phyloP scores from a whole-genome alignment of 306 rosid species.

The Pachyrhizus erosus region DNA sequence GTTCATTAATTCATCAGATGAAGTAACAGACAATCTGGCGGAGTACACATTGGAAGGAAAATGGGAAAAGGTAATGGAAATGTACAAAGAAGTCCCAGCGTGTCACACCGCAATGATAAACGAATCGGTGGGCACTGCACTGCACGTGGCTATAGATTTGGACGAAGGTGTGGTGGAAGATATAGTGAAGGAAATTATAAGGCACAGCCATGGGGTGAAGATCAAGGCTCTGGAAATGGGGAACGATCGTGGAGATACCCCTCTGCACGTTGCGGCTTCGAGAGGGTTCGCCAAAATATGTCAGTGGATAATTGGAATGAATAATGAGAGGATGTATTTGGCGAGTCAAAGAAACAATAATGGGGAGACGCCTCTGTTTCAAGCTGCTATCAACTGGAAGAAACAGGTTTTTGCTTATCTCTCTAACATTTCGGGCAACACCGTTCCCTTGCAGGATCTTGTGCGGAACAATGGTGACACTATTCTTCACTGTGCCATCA shows the following conservation, averaged over 20 bases:
- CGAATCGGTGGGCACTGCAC: not conserved
- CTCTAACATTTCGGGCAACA: not conserved
- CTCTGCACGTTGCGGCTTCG: slow-evolving; percentile 45
- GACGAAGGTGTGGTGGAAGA: not conserved
- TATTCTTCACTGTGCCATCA: slow-evolving; percentile 41
- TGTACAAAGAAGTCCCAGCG: not conserved
- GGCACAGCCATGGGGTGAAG: not conserved
- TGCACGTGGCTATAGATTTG: slow-evolving; percentile 27
- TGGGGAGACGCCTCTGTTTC: slow-evolving; percentile 44
- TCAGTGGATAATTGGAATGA: not conserved
- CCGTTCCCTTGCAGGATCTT: not conserved
- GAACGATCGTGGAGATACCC: slow-evolving; percentile 19
- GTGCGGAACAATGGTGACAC: slow-evolving; percentile 31
- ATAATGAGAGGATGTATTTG: not conserved
- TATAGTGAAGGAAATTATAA: slow-evolving; percentile 11
- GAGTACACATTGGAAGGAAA: slow-evolving; percentile 29
- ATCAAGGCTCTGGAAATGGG: not conserved
- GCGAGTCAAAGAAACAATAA: not conserved
- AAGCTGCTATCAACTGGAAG: slow-evolving; percentile 33
- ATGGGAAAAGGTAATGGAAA: not conserved
- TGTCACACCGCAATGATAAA: not conserved
- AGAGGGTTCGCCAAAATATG: slow-evolving; percentile 29
- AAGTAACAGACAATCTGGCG: not conserved
- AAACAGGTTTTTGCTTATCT: slow-evolving; percentile 32
- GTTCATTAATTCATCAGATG: too few species aligned